These are phyloP conservation scores for Penicillium coprophilum DNA, from an alignment of 495 filamentous ascomycete species.

Conservation along the genomic window DNA sequence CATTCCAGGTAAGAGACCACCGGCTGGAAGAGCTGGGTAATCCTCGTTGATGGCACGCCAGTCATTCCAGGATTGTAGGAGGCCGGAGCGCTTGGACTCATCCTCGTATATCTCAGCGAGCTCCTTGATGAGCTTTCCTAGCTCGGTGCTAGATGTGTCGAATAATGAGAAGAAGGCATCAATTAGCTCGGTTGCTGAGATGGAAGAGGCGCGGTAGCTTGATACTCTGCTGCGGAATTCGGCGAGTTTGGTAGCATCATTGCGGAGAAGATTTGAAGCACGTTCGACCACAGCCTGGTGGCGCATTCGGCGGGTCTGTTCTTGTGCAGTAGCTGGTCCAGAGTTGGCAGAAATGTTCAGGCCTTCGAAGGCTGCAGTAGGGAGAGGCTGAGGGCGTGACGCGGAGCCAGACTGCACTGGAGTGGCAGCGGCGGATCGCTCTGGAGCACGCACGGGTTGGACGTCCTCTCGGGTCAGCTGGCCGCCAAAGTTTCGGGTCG, in stretches of 20 bases:
- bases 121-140: conserved; percentile 89
- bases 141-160: conserved; percentile 70
- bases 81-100: conserved; percentile 62
- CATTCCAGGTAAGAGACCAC: conserved; percentile 57
- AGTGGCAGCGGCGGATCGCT: conserved; percentile 39
- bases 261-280: conserved; percentile 73
- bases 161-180: conserved; percentile 81
- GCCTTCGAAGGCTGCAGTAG: conserved; percentile 43
- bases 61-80: conserved; percentile 86
- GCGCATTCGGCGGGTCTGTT: conserved; percentile 75
- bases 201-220: conserved; percentile 62
- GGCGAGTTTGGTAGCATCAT: conserved; percentile 66
- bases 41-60: conserved; percentile 96
- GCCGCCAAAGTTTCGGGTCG: conserved; percentile 77
- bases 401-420: conserved; percentile 43
- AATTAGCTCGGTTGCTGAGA: conserved; percentile 72
- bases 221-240: conserved; percentile 79
- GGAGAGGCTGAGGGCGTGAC: conserved; percentile 38
- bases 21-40: conserved; percentile 83
- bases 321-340: conserved; percentile 58
- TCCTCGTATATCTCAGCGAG: conserved; percentile 93
- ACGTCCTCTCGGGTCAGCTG: conserved; percentile 63
- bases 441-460: conserved; percentile 44
- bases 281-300: conserved; percentile 78
- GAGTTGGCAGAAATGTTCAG: conserved; percentile 37